These are phyloP conservation scores for Sclerospora graminicola DNA, from an alignment of 352 stramenopile species.

Conservation along the genomic window DNA sequence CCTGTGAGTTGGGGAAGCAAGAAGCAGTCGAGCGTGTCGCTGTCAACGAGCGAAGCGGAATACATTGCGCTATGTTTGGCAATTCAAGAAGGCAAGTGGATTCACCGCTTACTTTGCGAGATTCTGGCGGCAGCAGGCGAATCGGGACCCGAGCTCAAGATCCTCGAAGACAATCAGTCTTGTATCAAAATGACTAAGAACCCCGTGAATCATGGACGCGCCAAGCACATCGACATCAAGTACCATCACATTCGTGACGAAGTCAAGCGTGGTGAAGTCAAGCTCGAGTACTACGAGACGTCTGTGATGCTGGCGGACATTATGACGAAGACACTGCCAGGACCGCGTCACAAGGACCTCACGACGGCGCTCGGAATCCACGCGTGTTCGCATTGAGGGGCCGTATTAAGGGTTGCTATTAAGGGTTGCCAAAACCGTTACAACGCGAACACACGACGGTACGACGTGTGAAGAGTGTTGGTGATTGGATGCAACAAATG, in stretches of 20 bases:
- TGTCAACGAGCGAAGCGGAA: slow-evolving; percentile 6
- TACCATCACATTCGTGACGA: slow-evolving; percentile 19
- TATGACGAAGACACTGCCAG: background rate
- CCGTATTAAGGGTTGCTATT: background rate
- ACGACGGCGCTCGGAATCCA: background rate
- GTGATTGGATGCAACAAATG: too few relatives aligned
- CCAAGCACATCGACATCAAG: slow-evolving; percentile 25
- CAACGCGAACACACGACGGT: too few relatives aligned
- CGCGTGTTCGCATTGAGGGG: slow-evolving; percentile 3
- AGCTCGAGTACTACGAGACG: background rate
- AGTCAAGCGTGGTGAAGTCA: slow-evolving; percentile 12
- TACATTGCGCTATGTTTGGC: slow-evolving; percentile 5
- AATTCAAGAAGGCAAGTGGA: slow-evolving; percentile 3
- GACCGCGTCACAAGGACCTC: background rate
- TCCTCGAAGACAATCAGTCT: slow-evolving; percentile 5
- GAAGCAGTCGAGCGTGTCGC: slow-evolving; percentile 3
- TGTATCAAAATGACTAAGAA: slow-evolving; percentile 4
- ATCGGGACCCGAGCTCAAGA: slow-evolving; percentile 3
- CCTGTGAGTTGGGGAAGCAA: slow-evolving; percentile 1
- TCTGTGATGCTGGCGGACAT: background rate
- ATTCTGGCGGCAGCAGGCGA: background rate
- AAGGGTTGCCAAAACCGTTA: background rate
- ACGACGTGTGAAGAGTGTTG: too few relatives aligned
- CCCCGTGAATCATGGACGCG: slow-evolving; percentile 13
- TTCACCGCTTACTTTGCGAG: slow-evolving; percentile 2